phyloP scores from a whole-genome alignment of 192 early-diverging fungal genomes.

The Chytriomyces confervae region DNA sequence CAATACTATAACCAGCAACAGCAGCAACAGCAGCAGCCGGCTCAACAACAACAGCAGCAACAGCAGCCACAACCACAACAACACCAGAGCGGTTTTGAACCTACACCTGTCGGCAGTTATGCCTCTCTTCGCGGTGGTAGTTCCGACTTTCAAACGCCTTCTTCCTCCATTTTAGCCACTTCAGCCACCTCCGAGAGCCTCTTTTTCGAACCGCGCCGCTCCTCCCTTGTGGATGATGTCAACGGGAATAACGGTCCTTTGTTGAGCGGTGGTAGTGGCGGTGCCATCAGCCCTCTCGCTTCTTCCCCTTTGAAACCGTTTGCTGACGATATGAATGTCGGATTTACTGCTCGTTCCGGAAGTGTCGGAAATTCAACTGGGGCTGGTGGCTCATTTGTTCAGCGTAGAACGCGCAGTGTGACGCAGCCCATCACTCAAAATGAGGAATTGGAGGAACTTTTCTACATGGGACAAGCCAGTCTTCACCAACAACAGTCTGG shows the following conservation, averaged over 20 bases:
- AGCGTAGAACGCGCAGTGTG: slow-evolving; percentile 20
- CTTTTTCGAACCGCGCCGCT: slow-evolving; percentile 17
- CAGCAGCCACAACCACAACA: neutral
- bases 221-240: neutral
- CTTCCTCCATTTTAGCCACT: neutral
- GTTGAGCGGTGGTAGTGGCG: neutral
- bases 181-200: slow-evolving; percentile 5
- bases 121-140: neutral
- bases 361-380: neutral
- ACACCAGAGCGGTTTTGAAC: neutral
- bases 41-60: neutral
- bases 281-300: neutral
- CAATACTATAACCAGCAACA: neutral
- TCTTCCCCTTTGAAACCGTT: neutral
- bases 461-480: neutral
- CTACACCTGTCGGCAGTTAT: neutral
- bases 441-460: slow-evolving; percentile 20
- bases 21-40: neutral
- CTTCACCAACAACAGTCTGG: too few relatives aligned
- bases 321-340: neutral
- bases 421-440: slow-evolving; percentile 21
- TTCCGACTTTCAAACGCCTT: neutral
- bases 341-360: neutral
- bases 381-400: neutral
- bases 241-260: neutral